phyloP scores from a whole-genome alignment of 2,329 filamentous ascomycete genomes.

The Trichophyton mentagrophytes region DNA sequence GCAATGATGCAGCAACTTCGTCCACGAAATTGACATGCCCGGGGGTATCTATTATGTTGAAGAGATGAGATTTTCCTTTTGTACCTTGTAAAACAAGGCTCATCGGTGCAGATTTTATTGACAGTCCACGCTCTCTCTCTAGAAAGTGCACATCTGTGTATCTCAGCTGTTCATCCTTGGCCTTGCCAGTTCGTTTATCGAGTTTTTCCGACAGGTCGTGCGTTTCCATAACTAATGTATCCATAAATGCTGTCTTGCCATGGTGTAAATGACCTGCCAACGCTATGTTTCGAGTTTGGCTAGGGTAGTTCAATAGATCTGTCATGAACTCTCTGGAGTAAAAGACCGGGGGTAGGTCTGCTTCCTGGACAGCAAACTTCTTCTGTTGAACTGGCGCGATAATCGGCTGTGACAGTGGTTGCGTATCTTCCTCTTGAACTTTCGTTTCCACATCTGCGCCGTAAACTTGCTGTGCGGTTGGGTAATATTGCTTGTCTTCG shows the following conservation, averaged over 20 bases:
- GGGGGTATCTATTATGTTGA: conserved; percentile 92
- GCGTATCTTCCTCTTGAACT: conserved; percentile 94
- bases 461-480: conserved; percentile 92
- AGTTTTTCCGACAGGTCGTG: conserved; percentile 71
- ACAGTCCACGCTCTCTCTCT: conserved; percentile 79
- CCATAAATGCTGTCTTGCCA: conserved; percentile 95
- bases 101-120: conserved; percentile 90
- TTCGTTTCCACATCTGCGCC: conserved; percentile 87
- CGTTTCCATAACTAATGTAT: conserved; percentile 93
- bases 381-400: conserved; percentile 86
- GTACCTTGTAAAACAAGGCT: conserved; percentile 78
- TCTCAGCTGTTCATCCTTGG: conserved; percentile 74
- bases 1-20: conserved; percentile 78
- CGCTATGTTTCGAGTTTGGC: conserved; percentile 86
- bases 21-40: conserved; percentile 98
- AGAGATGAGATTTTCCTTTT: conserved; percentile 82
- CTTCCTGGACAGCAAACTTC: conserved; percentile 90
- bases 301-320: conserved; percentile 89
- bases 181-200: conserved; percentile 68
- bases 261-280: conserved; percentile 89
- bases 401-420: conserved; percentile 82
- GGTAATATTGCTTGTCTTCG: conserved; percentile 99
- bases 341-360: conserved; percentile 74
- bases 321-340: conserved; percentile 88
- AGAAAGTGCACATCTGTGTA: conserved; percentile 89